Percentiles rank a stretch among this genome's conserved stretches.
phyloP scores from a whole-genome alignment of 2,329 filamentous ascomycete genomes.

The Dactylellina leptospora region DNA sequence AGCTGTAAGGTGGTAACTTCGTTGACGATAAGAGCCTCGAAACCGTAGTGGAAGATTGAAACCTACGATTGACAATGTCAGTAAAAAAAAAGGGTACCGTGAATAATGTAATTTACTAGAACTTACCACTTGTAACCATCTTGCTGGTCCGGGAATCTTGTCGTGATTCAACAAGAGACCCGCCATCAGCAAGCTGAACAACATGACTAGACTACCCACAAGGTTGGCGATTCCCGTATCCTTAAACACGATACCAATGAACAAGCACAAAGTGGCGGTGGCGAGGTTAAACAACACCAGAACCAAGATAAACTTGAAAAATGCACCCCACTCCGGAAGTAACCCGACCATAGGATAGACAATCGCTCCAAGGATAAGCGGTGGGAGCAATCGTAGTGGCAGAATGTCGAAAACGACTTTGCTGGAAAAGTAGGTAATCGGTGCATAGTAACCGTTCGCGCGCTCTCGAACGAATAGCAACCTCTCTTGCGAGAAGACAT shows the following conservation, averaged over 20 bases:
- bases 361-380: slow-evolving; percentile 92
- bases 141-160: slow-evolving; percentile 81
- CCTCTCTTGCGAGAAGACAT: slow-evolving; percentile 89
- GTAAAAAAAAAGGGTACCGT: background rate
- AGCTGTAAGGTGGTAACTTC: slow-evolving; percentile 90
- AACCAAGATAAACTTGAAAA: slow-evolving; percentile 89
- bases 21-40: slow-evolving; percentile 95
- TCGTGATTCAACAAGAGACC: slow-evolving; percentile 94
- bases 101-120: background rate
- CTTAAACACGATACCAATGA: slow-evolving; percentile 94
- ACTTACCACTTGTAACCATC: slow-evolving; percentile 85
- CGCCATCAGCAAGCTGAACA: slow-evolving; percentile 94
- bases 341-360: slow-evolving; percentile 98
- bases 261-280: slow-evolving; percentile 89
- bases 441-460: slow-evolving; percentile 95
- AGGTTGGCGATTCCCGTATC: slow-evolving; percentile 91
- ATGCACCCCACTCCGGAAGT: slow-evolving; percentile 80
- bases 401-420: slow-evolving; percentile 99
- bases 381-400: slow-evolving; percentile 90
- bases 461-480: slow-evolving; percentile 91
- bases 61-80: slow-evolving; percentile 64
- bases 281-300: slow-evolving; percentile 95
- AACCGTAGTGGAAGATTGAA: slow-evolving; percentile 98
- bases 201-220: slow-evolving; percentile 93
- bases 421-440: slow-evolving; percentile 89